Percentiles rank a stretch among this genome's conserved stretches.
phyloP scores from a whole-genome alignment of 129 eudicot genomes.

The Escallonia rubra region DNA sequence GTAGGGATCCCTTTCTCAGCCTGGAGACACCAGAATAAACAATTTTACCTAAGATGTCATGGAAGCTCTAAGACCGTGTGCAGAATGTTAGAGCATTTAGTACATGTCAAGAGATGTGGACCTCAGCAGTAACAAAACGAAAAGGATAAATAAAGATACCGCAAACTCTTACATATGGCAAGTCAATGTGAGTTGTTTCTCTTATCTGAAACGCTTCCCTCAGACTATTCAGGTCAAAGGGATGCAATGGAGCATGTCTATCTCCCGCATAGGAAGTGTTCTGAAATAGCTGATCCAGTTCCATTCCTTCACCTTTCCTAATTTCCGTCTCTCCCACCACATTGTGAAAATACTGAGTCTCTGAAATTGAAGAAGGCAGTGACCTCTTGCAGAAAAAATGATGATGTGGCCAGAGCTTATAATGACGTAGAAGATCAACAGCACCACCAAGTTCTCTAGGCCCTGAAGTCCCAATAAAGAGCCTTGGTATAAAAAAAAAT shows the following conservation, averaged over 20 bases:
- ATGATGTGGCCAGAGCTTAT: constrained; percentile 50
- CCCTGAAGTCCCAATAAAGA: constrained; percentile 29
- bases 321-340: constrained; percentile 60
- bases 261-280: constrained; percentile 21
- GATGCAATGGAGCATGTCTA: constrained; percentile 31
- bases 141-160: neutral
- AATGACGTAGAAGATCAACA: constrained; percentile 61
- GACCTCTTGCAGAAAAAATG: constrained; percentile 74
- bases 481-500: neutral
- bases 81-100: neutral
- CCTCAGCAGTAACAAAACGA: neutral
- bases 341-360: constrained; percentile 57
- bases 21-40: constrained; percentile 23
- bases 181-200: constrained; percentile 44
- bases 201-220: constrained; percentile 57
- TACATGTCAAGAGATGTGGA: neutral
- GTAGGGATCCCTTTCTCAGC: constrained; percentile 52
- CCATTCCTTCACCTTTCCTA: constrained; percentile 75
- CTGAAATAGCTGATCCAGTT: constrained; percentile 56
- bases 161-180: constrained; percentile 44
- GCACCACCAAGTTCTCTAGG: constrained; percentile 69
- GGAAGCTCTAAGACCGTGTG: neutral
- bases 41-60: neutral
- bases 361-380: constrained; percentile 46
- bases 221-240: constrained; percentile 50